Evolutionary conservation across 2,329 filamentous ascomycete species (phyloP).

Genomic region (Sarocladiaceae sp.): DNA sequence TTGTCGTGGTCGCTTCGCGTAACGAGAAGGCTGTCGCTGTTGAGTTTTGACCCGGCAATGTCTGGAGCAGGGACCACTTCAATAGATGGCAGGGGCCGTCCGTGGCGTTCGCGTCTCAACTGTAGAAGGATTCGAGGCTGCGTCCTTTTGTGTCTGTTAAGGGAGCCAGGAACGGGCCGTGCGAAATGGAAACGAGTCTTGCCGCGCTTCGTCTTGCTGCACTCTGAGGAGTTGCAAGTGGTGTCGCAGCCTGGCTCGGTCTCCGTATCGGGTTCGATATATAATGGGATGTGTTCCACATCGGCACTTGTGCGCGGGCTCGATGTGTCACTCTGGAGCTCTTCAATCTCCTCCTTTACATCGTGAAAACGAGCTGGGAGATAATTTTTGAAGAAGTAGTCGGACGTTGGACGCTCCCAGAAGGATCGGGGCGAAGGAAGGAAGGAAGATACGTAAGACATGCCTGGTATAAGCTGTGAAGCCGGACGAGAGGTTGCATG

Average conservation of each 20-base stretch:
- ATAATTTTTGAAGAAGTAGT: slow-evolving; percentile 1
- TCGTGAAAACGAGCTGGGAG: background rate
- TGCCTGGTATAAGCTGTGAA: slow-evolving; percentile 2
- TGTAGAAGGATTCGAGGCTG: slow-evolving; percentile 68
- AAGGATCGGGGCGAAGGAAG: background rate
- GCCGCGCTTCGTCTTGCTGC: background rate
- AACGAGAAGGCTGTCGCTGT: slow-evolving; percentile 66
- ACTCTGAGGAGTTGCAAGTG: slow-evolving; percentile 6
- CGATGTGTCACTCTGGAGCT: background rate
- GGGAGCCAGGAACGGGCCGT: slow-evolving; percentile 52
- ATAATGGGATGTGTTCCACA: background rate
- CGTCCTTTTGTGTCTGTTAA: background rate
- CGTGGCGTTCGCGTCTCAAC: slow-evolving; percentile 53
- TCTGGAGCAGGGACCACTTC: slow-evolving; percentile 70
- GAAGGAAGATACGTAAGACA: slow-evolving; percentile 1
- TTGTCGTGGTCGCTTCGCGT: slow-evolving; percentile 67
- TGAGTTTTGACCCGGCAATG: slow-evolving; percentile 60
- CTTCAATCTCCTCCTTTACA: background rate
- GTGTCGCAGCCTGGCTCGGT: background rate
- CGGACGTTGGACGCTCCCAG: background rate
- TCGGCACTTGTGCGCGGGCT: background rate
- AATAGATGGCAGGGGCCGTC: slow-evolving; percentile 61
- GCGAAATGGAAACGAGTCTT: slow-evolving; percentile 61
- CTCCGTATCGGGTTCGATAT: background rate
- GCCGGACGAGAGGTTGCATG: background rate